Percentiles rank a stretch among this genome's conserved stretches.
phyloP scores from a whole-genome alignment of 78 protist species.

The Dictyostelium intermedium region DNA sequence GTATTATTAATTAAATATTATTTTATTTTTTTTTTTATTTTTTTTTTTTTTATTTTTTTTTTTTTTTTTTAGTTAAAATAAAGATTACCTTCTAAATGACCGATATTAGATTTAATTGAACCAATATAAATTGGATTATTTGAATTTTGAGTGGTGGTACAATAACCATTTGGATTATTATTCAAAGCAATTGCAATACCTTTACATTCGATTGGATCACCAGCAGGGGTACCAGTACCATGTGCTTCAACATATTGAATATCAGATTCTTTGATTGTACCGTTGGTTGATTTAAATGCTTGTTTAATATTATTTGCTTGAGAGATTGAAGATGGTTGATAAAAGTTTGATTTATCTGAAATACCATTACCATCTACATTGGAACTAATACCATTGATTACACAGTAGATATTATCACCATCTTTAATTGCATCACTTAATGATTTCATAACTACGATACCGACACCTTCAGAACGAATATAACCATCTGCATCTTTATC shows the following conservation, averaged over 20 bases:
- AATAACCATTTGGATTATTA: no score
- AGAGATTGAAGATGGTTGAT: neutral
- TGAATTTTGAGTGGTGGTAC: no score
- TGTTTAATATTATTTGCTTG: neutral
- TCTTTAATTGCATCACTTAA: neutral
- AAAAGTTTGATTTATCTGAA: neutral
- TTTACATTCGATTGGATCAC: conserved; percentile 78
- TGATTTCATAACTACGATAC: neutral
- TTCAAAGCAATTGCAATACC: conserved; percentile 28
- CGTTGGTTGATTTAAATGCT: neutral
- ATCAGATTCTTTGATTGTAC: neutral
- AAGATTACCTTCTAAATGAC: conserved; percentile 89
- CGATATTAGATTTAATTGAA: conserved; percentile 82
- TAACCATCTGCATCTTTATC: neutral
- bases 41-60: no score
- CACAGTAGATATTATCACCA: no score
- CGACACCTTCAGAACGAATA: neutral
- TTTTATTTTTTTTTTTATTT: no score
- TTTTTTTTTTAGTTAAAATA: no score
- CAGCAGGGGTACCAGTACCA: conserved; percentile 74
- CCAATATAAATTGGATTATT: conserved; percentile 34
- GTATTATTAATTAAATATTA: no score
- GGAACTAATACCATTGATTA: neutral
- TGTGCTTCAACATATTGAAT: conserved; percentile 68
- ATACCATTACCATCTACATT: conserved; percentile 2